Conservation (phyloP, 2,329 filamentous ascomycete species). For the Stagonosporopsis cucurbitacearum region DNA sequence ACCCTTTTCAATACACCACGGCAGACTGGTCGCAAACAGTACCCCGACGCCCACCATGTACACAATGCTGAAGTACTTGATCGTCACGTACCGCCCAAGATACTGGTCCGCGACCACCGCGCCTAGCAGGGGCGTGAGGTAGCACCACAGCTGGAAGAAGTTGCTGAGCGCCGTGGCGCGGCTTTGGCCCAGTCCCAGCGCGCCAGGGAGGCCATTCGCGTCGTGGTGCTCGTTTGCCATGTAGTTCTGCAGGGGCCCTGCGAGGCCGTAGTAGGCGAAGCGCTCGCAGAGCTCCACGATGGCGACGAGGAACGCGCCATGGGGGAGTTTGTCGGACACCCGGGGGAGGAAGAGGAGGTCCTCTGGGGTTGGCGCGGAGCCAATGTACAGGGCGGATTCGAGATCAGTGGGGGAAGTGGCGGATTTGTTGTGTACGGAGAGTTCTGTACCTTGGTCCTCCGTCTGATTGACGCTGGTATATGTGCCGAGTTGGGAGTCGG, state of each 20-base stretch:
- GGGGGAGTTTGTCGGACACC: constrained; percentile 55
- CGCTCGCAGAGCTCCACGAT: constrained; percentile 58
- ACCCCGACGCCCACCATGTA: constrained; percentile 72
- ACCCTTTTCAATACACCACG: constrained; percentile 65
- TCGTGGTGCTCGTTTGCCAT: constrained; percentile 52
- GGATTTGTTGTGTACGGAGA: constrained; percentile 25
- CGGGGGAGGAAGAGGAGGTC: constrained; percentile 37
- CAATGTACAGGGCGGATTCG: constrained; percentile 22
- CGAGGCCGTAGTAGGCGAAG: constrained; percentile 55
- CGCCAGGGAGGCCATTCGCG: constrained; percentile 51
- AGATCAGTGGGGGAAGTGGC: background rate
- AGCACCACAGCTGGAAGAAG: constrained; percentile 59
- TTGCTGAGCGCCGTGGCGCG: constrained; percentile 55
- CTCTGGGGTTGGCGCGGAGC: constrained; percentile 34
- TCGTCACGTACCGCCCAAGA: constrained; percentile 73
- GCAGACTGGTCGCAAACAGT: constrained; percentile 69
- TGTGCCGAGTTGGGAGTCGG: constrained; percentile 29
- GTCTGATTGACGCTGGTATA: constrained; percentile 44
- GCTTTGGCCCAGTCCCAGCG: constrained; percentile 51
- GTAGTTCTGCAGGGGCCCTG: constrained; percentile 59
- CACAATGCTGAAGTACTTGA: constrained; percentile 68
- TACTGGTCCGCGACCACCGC: constrained; percentile 70
- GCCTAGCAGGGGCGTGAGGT: constrained; percentile 55
- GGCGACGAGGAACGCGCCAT: constrained; percentile 55
- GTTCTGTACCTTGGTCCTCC: constrained; percentile 27